Percentiles rank a stretch among this genome's conserved stretches.
Conservation (phyloP, 805 yeast genomes). For the Cyberlindnera maclurae region DNA sequence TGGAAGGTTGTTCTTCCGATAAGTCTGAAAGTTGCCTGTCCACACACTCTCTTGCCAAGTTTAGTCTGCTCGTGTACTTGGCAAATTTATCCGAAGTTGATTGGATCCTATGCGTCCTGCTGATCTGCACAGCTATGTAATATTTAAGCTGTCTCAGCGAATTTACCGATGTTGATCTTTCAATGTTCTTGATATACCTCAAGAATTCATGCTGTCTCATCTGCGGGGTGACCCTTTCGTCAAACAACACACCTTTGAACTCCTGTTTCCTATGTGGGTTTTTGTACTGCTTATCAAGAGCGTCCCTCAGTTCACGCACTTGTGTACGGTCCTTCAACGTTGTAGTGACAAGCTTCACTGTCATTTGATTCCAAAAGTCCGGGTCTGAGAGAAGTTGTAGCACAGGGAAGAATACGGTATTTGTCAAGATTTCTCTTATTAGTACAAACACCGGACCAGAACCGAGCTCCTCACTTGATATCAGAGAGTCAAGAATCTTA, state of each 20-base stretch:
- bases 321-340: slow-evolving; percentile 67
- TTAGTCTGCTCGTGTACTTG: slow-evolving; percentile 26
- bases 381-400: slow-evolving; percentile 53
- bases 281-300: slow-evolving; percentile 56
- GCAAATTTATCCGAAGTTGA: slow-evolving; percentile 21
- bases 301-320: slow-evolving; percentile 63
- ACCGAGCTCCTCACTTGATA: slow-evolving; percentile 35
- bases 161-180: slow-evolving; percentile 27
- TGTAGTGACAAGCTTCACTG: slow-evolving; percentile 53
- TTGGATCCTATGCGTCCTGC: slow-evolving; percentile 29
- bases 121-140: slow-evolving; percentile 40
- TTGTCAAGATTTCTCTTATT: slow-evolving; percentile 55
- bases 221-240: slow-evolving; percentile 29
- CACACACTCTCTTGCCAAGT: slow-evolving; percentile 24
- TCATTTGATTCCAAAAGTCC: slow-evolving; percentile 66
- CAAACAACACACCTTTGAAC: slow-evolving; percentile 22
- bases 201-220: slow-evolving; percentile 36
- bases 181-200: slow-evolving; percentile 31
- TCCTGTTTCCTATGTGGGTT: slow-evolving; percentile 9
- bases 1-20: slow-evolving; percentile 5
- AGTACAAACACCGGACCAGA: slow-evolving; percentile 45
- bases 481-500: slow-evolving; percentile 39
- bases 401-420: slow-evolving; percentile 49
- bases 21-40: slow-evolving; percentile 25
- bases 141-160: slow-evolving; percentile 44